Percentiles rank a stretch among this genome's conserved stretches.
Conservation (phyloP, 495 filamentous ascomycete species). For the Aspergillus bridgeri region DNA sequence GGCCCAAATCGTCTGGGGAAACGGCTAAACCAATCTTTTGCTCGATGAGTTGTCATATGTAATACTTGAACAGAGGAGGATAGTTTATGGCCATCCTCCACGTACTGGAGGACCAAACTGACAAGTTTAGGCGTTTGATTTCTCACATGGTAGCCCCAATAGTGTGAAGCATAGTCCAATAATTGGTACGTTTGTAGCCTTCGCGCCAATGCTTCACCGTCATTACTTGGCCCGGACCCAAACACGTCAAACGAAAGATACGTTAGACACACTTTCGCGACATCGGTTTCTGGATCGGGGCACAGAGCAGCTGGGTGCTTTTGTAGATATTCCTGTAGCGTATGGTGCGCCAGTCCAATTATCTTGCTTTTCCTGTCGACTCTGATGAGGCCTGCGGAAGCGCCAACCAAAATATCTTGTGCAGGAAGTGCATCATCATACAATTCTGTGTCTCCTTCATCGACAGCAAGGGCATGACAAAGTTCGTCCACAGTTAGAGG, state of each 20-base stretch:
- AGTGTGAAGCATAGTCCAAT: not conserved
- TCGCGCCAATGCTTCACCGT: not conserved
- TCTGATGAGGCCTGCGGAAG: slow-evolving; percentile 2
- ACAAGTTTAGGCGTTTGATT: not conserved
- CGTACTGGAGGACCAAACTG: slow-evolving; percentile 1
- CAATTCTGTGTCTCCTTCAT: not conserved
- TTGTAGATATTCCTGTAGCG: not conserved
- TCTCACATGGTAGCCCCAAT: slow-evolving; percentile 3
- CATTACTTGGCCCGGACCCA: not conserved
- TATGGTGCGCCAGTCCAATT: not conserved
- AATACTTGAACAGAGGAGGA: slow-evolving; percentile 1
- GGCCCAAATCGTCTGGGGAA: not conserved
- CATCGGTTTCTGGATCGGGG: not conserved
- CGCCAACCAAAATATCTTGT: not conserved
- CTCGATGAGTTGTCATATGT: not conserved
- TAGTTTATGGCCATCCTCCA: not conserved
- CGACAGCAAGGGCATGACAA: slow-evolving; percentile 1
- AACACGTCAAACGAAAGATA: slow-evolving; percentile 1
- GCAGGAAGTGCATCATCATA: slow-evolving; percentile 2
- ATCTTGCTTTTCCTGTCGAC: slow-evolving; percentile 1
- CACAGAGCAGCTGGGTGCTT: not conserved
- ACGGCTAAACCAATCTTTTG: slow-evolving; percentile 3
- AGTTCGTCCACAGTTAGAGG: slow-evolving; percentile 2
- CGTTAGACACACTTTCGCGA: not conserved
- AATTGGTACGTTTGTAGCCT: slow-evolving; percentile 1